Conservation (phyloP, 2,329 filamentous ascomycete species). For the Botrytis fragariae region DNA sequence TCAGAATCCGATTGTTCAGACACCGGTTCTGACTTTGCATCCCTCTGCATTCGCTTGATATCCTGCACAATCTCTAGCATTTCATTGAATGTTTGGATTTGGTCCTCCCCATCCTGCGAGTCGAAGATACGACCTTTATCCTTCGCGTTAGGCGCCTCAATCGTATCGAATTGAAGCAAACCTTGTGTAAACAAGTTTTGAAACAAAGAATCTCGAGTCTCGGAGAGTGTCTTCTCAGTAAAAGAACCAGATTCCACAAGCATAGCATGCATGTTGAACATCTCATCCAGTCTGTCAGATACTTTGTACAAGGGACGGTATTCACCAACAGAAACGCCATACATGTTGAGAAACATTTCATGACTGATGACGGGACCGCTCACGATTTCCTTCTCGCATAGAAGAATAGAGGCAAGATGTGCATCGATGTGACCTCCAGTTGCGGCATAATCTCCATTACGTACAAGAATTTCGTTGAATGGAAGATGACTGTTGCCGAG, state of each 20-base stretch:
- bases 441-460: not conserved
- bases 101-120: not conserved
- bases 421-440: slow-evolving; percentile 5
- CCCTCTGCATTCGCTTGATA: not conserved
- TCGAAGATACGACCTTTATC: slow-evolving; percentile 3
- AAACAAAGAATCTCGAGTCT: not conserved
- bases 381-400: not conserved
- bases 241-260: slow-evolving; percentile 5
- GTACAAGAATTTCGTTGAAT: not conserved
- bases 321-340: slow-evolving; percentile 7
- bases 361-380: not conserved
- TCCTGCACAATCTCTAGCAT: not conserved
- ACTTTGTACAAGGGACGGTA: not conserved
- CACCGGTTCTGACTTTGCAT: not conserved
- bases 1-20: not conserved
- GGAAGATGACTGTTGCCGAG: not conserved
- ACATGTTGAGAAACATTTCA: not conserved
- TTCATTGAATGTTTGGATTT: not conserved
- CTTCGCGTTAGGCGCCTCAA: not conserved
- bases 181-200: not conserved
- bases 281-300: not conserved
- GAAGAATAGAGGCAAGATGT: not conserved
- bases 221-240: not conserved
- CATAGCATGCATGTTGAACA: slow-evolving; percentile 7
- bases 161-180: not conserved